Conservation (phyloP, 225 moss, liverwort and hornwort genomes). For the Thuidium tamariscinum region DNA sequence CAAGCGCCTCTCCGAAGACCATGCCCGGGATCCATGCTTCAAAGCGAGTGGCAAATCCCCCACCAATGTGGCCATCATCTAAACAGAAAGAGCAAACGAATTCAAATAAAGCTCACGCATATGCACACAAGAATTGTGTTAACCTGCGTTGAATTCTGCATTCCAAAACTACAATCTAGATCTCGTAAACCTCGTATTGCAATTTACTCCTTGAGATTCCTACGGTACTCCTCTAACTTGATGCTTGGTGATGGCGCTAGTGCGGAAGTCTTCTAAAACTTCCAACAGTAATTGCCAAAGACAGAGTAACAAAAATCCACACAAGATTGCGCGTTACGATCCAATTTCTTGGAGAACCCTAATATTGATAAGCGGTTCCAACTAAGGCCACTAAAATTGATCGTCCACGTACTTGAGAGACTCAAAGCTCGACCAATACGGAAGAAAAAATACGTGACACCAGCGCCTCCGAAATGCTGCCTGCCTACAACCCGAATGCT, state of each 20-base stretch:
- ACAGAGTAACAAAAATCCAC: neutral
- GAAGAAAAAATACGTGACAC: neutral
- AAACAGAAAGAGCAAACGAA: neutral
- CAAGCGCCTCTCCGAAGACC: neutral
- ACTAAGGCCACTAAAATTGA: neutral
- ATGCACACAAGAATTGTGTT: neutral
- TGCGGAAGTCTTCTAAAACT: neutral
- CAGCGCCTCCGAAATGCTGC: neutral
- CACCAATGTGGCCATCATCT: conserved; percentile 31
- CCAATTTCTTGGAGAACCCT: neutral
- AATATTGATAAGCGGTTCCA: neutral
- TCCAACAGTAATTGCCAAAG: neutral
- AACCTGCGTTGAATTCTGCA: neutral
- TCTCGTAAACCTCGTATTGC: neutral
- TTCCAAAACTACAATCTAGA: neutral
- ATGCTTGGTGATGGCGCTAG: neutral
- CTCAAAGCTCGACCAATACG: neutral
- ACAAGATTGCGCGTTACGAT: neutral
- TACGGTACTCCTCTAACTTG: neutral
- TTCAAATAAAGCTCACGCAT: neutral
- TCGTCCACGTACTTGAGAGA: neutral
- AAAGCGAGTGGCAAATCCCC: conserved; percentile 8
- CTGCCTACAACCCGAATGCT: neutral
- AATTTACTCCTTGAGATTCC: neutral
- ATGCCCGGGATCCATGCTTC: conserved; percentile 2